Base-by-base conservation (phyloP, 108 stramenopile genomes). In the Fistulifera pelliculosa region DNA sequence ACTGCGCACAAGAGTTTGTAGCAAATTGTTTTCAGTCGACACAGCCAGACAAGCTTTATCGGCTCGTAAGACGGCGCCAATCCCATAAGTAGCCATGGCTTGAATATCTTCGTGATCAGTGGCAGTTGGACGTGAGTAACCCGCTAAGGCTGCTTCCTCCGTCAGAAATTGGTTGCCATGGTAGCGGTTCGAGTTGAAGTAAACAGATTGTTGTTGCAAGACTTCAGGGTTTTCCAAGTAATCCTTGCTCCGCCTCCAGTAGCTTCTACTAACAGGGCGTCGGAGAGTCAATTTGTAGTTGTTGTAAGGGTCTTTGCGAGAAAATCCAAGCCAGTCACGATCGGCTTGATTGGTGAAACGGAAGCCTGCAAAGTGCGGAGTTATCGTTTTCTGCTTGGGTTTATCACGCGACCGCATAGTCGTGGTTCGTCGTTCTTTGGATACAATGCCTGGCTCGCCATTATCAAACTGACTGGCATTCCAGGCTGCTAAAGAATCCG, bases 171-270 rank as follows among this genome's bases (percentile, higher is more conserved):
- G 64, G 15, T 56, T 41, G 1, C 81, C 87, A 42, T 82, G 76
- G 42, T 77, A 87, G 8, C 68, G 61, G 57, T 83, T 87, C 2
- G 81, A 81, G 66, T 84, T 81, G 56, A 84, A 84, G 31, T 78
- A 80, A n/a, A 87, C 75, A 8, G 26, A 42, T 51, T 68, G 64
- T 26, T 44, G 56, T 38, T 41, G 27, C 49, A 38, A 41, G 13
- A 11, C 12, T 14, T 56, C 21, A 38, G 38, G n/a, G 47, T 62
- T 58, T 21, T 54, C 48, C 17, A 51, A 62, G 21, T 49, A 45
- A 11, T 17, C 44, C 16, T 3, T 19, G 16, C 21, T 11, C 44
- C 44, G 4, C 11, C 44, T 4, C 21, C 44, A 45, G 11, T 45
- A 45, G 11, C 1, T 27, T 24, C 22, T 24, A 52, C 40, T 31